Base-by-base conservation (phyloP, 2,329 filamentous ascomycete genomes). In the Scortechinia acanthostroma region DNA sequence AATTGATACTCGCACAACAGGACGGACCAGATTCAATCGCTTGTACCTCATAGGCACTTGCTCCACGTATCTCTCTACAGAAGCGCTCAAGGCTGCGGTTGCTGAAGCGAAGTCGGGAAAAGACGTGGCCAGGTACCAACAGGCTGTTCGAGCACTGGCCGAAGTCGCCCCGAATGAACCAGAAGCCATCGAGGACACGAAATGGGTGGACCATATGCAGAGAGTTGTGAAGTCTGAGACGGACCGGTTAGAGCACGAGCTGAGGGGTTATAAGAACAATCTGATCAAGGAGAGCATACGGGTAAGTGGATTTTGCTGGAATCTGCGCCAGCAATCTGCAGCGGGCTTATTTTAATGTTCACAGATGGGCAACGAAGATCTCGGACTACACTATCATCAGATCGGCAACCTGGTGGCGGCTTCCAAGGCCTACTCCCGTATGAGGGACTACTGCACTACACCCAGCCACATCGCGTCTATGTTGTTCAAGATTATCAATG, bases 271-370 rank as follows among this genome's bases (percentile, higher is more conserved):
- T 64, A 95, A 93, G 66, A 95, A 96, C 59, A 98, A 97, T 56
- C 68, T 97, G 37, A 90, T 98, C 55, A 95, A 96, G 61, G 93
- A 98, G 67, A 96, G 90, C 67, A 95, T 97, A 56, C 70, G 91
- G 53, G 90, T 94, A 71, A 46, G 76, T 28, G 22, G 4, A 20
- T 28, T 23, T 16, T 43, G 22, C 19, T 42, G 4, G 37, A 6
- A 22, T 21, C 6, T 6, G 14, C 5, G 19, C 25, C 19, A 5
- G 4, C 43, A 19, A 15, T 42, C 14, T 13, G 14, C 19, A 14
- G 40, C 14, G 40, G 14, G 14, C 3, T 17, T 33, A 10, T 35
- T 16, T 43, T 35, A 42, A 16, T n/a, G 25, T 46, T 50, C 42
- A 54, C 53, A 95, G 88, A 96, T 97, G 82, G 91, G 89, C 40